Evolutionary conservation across 2,329 filamentous ascomycete genomes (phyloP), one percentile per base, ranked within the genome.

Genomic region (Colletotrichum simmondsii): DNA sequence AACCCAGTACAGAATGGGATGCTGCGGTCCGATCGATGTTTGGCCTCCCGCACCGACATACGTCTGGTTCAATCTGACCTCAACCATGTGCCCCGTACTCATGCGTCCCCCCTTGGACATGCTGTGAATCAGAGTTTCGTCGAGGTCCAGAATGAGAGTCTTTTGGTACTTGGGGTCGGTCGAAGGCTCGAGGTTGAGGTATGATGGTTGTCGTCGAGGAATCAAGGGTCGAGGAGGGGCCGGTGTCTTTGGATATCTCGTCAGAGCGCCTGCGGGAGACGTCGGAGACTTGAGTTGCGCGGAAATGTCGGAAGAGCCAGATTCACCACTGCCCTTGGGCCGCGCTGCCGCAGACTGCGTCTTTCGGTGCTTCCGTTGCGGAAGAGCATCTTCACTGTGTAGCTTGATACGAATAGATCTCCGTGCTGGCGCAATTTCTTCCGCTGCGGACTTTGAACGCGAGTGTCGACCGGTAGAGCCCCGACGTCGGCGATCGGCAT

Each of bases 11-110:
- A 99, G 85, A 76, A 99, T 98, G 1, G 97, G 97, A 80, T 99
- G 95, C 79, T 98, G 96, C 53, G 95, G 94, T 8, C 94, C 94
- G 30, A 94, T 85, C 26, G 87, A 89, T 24, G 91, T 86, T 76
- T 92, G 89, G 30, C 92, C 92, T 37, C 90, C 91, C 60, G 90
- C 89, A 67, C 91, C 92, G 57, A 94, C 89, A 68, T 91, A 85
- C 74, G 91, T 92, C 71, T 92, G 92, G 80, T 93, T 94, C 73
- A 98, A 88, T 78, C 95, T 95, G 75, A 99, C 97, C 85, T 99
- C 97, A 65, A 99, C 95, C 97, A 99, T 99, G 84, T 99, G 97
- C 22, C 97, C 97, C 24, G 94, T 96, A 78, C 94, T 96, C 92
- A 98, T 98, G 72, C 96, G 91, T 65, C 96, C 95, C 35, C 97